phyloP scores from a whole-genome alignment of 129 eudicot species.

The Sambucus nigra region DNA sequence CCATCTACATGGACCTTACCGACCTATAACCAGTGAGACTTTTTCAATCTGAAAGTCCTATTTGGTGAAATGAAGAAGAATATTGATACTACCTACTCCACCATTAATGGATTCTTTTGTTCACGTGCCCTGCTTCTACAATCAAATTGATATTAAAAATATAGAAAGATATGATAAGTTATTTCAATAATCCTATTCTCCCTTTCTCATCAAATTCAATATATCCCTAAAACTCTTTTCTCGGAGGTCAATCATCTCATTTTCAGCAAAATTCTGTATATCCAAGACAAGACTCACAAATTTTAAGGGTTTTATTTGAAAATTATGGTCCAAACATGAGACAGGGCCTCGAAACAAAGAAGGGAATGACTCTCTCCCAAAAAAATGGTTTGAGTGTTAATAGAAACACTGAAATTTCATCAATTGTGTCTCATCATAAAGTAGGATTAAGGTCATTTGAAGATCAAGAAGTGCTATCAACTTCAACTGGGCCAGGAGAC shows the following conservation, averaged over 20 bases:
- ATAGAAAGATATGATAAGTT: conserved; percentile 26
- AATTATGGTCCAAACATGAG: conserved; percentile 26
- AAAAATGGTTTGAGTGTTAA: conserved; percentile 49
- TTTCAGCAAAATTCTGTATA: conserved; percentile 17
- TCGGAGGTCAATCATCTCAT: conserved; percentile 22
- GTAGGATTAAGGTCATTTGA: conserved; percentile 44
- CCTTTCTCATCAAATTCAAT: conserved; percentile 17
- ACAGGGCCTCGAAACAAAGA: conserved; percentile 37
- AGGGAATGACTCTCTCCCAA: conserved; percentile 38
- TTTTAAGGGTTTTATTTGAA: conserved; percentile 38
- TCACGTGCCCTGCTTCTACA: conserved; percentile 99
- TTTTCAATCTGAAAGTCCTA: too few species aligned
- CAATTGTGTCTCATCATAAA: conserved; percentile 51
- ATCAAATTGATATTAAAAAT: conserved; percentile 21
- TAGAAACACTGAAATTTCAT: conserved; percentile 53
- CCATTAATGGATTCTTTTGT: conserved; percentile 59
- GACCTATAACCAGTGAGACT: too few species aligned
- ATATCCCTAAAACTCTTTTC: conserved; percentile 16
- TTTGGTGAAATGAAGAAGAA: too few species aligned
- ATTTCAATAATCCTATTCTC: conserved; percentile 21
- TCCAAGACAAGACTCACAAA: conserved; percentile 35
- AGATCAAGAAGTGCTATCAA: conserved; percentile 46
- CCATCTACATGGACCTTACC: too few species aligned
- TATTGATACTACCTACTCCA: too few species aligned
- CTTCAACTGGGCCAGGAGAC: conserved; percentile 42